Evolutionary conservation across 805 yeast species (phyloP).

Genomic region (Zygosaccharomyces siamensis): DNA sequence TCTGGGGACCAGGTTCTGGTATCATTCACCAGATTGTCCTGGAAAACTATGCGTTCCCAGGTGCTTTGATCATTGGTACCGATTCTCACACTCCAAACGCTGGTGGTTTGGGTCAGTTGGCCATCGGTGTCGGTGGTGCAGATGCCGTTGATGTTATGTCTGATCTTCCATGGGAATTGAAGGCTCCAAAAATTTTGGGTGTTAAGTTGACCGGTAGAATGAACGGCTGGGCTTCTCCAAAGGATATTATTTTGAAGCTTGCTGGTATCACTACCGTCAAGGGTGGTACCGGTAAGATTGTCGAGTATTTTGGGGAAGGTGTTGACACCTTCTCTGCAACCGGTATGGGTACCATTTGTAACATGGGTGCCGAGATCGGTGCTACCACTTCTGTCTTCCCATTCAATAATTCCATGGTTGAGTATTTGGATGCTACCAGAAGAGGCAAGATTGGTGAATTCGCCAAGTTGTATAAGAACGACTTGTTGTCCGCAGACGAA

Average conservation of each 20-base stretch:
- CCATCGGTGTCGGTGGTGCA: slow-evolving; percentile 99
- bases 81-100: slow-evolving; percentile 98
- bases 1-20: slow-evolving; percentile 99
- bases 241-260: slow-evolving; percentile 87
- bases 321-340: slow-evolving; percentile 89
- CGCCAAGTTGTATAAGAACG: slow-evolving; percentile 65
- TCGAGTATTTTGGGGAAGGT: slow-evolving; percentile 96
- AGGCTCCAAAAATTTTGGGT: slow-evolving; percentile 94
- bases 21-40: slow-evolving; percentile 94
- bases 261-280: slow-evolving; percentile 94
- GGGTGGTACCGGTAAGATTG: slow-evolving; percentile 97
- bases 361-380: slow-evolving; percentile 99
- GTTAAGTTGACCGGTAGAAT: slow-evolving; percentile 88
- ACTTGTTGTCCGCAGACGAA: slow-evolving; percentile 76
- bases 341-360: slow-evolving; percentile 99
- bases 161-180: slow-evolving; percentile 92
- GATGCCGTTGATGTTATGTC: slow-evolving; percentile 98
- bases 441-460: slow-evolving; percentile 81
- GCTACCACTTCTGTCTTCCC: slow-evolving; percentile 98
- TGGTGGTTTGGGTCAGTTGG: slow-evolving; percentile 96
- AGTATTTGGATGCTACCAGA: slow-evolving; percentile 80
- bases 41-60: slow-evolving; percentile 97
- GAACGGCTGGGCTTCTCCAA: slow-evolving; percentile 96
- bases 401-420: slow-evolving; percentile 83
- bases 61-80: slow-evolving; percentile 93